Evolutionary conservation across 352 stramenopile genomes (phyloP), one percentile per base, ranked within the genome.

Genomic region (Labyrinthula sp.): DNA sequence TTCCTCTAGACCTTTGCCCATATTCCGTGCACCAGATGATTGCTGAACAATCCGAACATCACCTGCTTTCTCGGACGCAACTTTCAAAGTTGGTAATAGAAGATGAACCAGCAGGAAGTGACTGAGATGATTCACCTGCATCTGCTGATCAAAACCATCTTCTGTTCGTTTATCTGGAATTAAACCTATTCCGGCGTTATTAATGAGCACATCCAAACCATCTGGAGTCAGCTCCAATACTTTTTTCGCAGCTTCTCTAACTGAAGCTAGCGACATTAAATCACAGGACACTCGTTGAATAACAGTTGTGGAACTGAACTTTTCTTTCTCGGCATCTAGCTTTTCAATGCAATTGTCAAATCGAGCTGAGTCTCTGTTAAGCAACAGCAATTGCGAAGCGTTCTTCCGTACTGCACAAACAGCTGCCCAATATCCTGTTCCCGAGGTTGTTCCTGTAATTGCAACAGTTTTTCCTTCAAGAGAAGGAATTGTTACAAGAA

Each of bases 131-230:
- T 72, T 71, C 0, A 59, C 68, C 45, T 71, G 63, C 59, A 69
- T 71, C 36, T 70, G 61, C 8, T 61, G 30, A 29, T 71, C 63
- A 40, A 63, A 73, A 15, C 65, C 65, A 45, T 73, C 65, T 7
- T 36, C 36, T 1, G 61, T 73, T 0, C 47, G 48, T 10, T 55
- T 39, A 22, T 73, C 65, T 23, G 43, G 15, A 4, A 39, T 25
- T 3, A 56, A 57, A 57, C 68, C 67, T 17, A 73, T 60, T 0
- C 65, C 65, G 18, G 65, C 65, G 35, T 52, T 52, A 8, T 3
- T 9, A n/a, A 2, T 5, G 3, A 52, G 43, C 2, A 5, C 43
- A 36, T 52, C 30, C 3, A 52, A 2, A 6, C n/a, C n/a, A 6
- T 27, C 22, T 4, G 7, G 7, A 4, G 10, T 7, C 3, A 7